These are phyloP conservation scores for Forsythia viridissima DNA, from an alignment of 257 asterid species.

Conservation along the genomic window DNA sequence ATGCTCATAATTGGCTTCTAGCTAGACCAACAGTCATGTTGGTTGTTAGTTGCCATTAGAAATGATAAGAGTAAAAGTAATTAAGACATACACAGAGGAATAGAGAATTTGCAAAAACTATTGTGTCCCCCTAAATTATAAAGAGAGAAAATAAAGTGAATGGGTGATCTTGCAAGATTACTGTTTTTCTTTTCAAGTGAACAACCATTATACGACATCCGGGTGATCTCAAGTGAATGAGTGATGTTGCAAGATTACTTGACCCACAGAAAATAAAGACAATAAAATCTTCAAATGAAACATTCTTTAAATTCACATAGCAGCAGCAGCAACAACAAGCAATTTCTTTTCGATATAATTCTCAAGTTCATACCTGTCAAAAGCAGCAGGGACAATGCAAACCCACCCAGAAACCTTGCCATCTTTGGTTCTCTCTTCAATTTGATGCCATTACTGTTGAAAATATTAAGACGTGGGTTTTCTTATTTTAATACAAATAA, in stretches of 20 bases:
- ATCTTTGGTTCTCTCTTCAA: slow-evolving; percentile 40
- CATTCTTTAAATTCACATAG: background rate
- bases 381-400: slow-evolving; percentile 76
- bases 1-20: background rate
- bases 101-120: background rate
- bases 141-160: background rate
- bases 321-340: background rate
- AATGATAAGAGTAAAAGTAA: background rate
- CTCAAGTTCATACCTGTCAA: slow-evolving; percentile 47
- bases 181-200: background rate
- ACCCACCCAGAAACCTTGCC: slow-evolving; percentile 64
- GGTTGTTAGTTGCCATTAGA: background rate
- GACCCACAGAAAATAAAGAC: background rate
- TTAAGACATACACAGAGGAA: background rate
- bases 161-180: too few relatives aligned
- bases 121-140: background rate
- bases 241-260: background rate
- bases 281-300: background rate
- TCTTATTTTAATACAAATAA: background rate
- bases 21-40: background rate
- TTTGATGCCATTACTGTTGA: slow-evolving; percentile 33
- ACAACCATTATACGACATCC: background rate
- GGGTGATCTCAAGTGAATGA: background rate
- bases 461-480: slow-evolving; percentile 9
- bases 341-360: background rate